A percentile compares a stretch with the other conserved stretches of the same genome.
Conservation (phyloP, 169 alveolate genomes). For the Plasmodium chabaudi region DNA sequence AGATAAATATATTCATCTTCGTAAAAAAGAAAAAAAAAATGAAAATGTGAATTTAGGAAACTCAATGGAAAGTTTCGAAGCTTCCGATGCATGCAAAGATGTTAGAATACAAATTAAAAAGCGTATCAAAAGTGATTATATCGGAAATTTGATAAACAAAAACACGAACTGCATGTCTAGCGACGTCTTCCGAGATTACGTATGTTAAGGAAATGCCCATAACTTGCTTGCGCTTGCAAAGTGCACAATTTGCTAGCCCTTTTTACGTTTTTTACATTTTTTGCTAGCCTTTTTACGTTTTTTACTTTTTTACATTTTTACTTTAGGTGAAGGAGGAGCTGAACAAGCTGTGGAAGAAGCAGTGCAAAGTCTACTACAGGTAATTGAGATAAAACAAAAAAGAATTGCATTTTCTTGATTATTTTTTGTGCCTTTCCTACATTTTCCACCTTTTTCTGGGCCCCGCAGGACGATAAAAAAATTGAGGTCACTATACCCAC, state of each 20-base stretch:
- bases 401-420: no score
- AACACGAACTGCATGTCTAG: conserved; percentile 65
- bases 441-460: neutral
- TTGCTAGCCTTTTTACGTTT: no score
- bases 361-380: conserved; percentile 72
- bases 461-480: conserved; percentile 24
- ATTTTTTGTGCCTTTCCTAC: neutral
- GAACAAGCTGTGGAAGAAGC: conserved; percentile 56
- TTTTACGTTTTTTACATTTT: no score
- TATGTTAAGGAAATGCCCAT: neutral
- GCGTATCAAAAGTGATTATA: conserved; percentile 45
- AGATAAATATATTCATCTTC: conserved; percentile 7
- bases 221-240: no score
- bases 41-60: conserved; percentile 11
- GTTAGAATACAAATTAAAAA: conserved; percentile 51
- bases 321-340: conserved; percentile 75
- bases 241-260: no score
- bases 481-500: conserved; percentile 20
- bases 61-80: conserved; percentile 62
- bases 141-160: conserved; percentile 44
- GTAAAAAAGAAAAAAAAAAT: conserved; percentile 55
- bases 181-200: conserved; percentile 69
- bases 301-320: no score
- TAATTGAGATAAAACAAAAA: neutral
- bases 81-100: conserved; percentile 56